Evolutionary conservation across 2,329 filamentous ascomycete genomes (phyloP), one percentile per base, ranked within the genome.

Genomic region (Fusarium sp.): DNA sequence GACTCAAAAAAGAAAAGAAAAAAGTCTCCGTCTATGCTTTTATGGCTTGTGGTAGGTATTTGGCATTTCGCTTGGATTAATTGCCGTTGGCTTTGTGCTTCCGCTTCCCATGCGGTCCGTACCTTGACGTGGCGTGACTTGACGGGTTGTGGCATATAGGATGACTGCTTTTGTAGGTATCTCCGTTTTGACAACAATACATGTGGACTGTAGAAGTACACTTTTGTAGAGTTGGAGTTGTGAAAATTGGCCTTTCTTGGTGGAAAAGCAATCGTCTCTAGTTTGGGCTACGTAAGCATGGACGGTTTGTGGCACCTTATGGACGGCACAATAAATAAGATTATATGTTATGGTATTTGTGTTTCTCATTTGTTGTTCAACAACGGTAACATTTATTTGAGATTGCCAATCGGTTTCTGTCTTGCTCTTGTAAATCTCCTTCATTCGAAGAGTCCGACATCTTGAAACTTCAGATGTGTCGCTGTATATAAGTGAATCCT

Each of bases 21-120:
- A 60, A 56, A 62, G 34, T 56, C 66, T 65, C 63, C 55, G 63
- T 42, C 55, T 47, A 41, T 61, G 25, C 28, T 23, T 16, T 34
- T 46, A 41, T 30, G 47, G 45, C 48, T 57, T 50, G 37, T 34
- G 23, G 16, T 27, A 41, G 34, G 34, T 27, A 43, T 41, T n/a
- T 50, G 48, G 46, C 32, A 63, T 63, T 30, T 67, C 53, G 56
- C 53, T 53, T 67, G 25, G 14, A 40, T 10, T 32, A 50, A 63
- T 63, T 70, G 67, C 66, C 66, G 56, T 49, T 41, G 49, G 13
- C 49, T 42, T 42, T 63, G 48, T 67, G 62, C 48, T 68, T 43
- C 58, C 63, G 47, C 37, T 16, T 18, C 49, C n/a, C 45, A 54
- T 56, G 48, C 66, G 53, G 55, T 41, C 54, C 63, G 60, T 42